Percentiles rank a stretch among this genome's conserved stretches.
Conservation (phyloP, 2,329 filamentous ascomycete genomes). For the Coniochaeta prunicola region DNA sequence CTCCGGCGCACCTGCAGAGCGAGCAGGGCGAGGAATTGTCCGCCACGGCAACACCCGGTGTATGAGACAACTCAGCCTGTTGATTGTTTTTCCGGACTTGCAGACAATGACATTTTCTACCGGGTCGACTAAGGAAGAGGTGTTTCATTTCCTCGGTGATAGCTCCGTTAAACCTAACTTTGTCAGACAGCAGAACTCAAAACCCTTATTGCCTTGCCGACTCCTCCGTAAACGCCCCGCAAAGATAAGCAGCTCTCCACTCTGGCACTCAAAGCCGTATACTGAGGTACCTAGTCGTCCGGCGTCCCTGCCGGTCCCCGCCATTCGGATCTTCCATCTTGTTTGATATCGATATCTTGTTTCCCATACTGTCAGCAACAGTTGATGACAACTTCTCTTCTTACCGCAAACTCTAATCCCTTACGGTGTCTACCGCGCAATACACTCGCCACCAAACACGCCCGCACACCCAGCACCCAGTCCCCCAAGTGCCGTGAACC, state of each 20-base stretch:
- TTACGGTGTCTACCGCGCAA: slow-evolving; percentile 25
- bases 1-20: neutral
- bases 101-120: neutral
- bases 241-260: neutral
- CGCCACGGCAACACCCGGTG: neutral
- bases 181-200: neutral
- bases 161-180: too few relatives aligned
- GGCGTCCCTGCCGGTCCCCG: neutral
- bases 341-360: neutral
- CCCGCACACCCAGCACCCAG: slow-evolving; percentile 36
- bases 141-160: neutral
- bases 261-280: neutral
- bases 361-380: neutral
- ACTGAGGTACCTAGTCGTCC: too few relatives aligned
- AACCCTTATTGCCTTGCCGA: neutral
- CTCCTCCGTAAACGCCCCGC: neutral
- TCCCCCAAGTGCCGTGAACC: slow-evolving; percentile 33
- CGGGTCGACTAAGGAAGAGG: neutral
- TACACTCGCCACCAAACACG: slow-evolving; percentile 39
- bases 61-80: neutral
- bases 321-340: neutral
- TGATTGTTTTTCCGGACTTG: neutral
- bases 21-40: neutral
- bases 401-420: too few relatives aligned
- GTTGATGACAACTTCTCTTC: neutral